A percentile compares a stretch with the other conserved stretches of the same genome.
Conservation (phyloP, 164 flowering plant species). For the Vitis labrusca region DNA sequence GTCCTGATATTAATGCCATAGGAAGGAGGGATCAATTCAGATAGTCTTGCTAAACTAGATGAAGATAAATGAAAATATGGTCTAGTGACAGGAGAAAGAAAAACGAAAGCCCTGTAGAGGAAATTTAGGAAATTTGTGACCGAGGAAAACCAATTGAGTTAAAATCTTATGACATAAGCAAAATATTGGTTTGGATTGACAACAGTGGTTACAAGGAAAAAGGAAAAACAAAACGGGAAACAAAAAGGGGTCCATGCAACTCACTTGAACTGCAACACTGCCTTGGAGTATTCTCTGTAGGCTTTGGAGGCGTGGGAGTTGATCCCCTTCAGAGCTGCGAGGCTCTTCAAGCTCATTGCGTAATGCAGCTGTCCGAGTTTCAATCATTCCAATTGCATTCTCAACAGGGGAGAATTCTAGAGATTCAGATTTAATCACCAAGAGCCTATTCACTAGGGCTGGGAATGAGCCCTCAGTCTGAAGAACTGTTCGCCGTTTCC, state of each 20-base stretch:
- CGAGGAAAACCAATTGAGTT: no score
- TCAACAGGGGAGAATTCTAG: constrained; percentile 98
- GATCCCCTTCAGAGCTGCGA: constrained; percentile 97
- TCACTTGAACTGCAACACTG: constrained; percentile 98
- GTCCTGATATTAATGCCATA: no score
- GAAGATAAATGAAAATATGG: no score
- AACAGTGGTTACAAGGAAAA: not conserved
- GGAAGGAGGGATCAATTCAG: no score
- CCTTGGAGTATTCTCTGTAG: constrained; percentile 98
- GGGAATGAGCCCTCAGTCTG: constrained; percentile 98
- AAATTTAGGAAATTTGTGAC: no score
- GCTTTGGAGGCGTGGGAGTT: constrained; percentile 95
- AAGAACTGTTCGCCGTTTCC: constrained; percentile 91
- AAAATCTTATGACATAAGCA: no score
- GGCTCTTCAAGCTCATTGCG: constrained; percentile 98
- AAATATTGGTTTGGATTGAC: not conserved
- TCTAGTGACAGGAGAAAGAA: no score
- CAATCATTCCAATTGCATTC: constrained; percentile 99
- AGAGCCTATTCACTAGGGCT: constrained; percentile 85
- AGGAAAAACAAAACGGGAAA: not conserved
- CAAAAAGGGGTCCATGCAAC: constrained; percentile 2
- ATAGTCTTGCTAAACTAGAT: no score
- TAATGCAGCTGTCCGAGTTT: constrained; percentile 93
- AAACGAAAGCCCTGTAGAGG: no score
- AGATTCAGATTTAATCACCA: constrained; percentile 88